Conservation (phyloP, 192 early-diverging fungal species). For the Coemansia sp. region DNA sequence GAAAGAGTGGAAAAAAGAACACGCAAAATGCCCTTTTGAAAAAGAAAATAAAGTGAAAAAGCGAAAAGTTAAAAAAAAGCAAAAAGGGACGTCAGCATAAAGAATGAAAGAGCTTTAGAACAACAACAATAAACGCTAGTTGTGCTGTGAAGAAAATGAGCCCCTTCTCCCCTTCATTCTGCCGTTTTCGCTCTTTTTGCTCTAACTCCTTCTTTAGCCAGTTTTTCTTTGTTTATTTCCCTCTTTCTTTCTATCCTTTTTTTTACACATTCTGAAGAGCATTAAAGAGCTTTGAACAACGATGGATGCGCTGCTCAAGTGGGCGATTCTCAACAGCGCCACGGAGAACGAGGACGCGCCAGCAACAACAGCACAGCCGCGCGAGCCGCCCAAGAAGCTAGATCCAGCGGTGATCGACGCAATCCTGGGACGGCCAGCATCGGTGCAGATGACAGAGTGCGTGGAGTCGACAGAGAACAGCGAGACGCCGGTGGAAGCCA, state of each 20-base stretch:
- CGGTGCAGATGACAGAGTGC: constrained; percentile 84
- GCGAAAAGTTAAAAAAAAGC: too few species aligned
- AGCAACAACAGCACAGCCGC: constrained; percentile 27
- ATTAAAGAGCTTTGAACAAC: background rate
- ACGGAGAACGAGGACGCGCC: constrained; percentile 71
- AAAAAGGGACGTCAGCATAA: too few species aligned
- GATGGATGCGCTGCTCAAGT: constrained; percentile 80
- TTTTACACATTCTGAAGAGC: background rate
- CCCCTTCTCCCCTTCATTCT: background rate
- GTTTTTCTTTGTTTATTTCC: background rate
- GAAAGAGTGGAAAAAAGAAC: background rate
- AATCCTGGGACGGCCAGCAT: constrained; percentile 90
- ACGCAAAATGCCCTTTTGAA: background rate
- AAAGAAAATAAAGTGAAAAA: too few species aligned
- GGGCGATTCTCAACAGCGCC: constrained; percentile 76
- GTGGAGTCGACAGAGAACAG: constrained; percentile 64
- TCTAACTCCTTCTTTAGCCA: background rate
- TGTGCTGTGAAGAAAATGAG: background rate
- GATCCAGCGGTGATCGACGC: constrained; percentile 89
- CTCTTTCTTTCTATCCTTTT: background rate
- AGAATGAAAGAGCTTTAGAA: background rate
- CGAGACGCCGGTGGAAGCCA: constrained; percentile 62
- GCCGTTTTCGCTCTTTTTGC: background rate
- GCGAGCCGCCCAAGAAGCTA: constrained; percentile 35
- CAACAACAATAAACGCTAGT: too few species aligned